phyloP scores from a whole-genome alignment of 441 rosid species.

The Aleurites moluccanus region DNA sequence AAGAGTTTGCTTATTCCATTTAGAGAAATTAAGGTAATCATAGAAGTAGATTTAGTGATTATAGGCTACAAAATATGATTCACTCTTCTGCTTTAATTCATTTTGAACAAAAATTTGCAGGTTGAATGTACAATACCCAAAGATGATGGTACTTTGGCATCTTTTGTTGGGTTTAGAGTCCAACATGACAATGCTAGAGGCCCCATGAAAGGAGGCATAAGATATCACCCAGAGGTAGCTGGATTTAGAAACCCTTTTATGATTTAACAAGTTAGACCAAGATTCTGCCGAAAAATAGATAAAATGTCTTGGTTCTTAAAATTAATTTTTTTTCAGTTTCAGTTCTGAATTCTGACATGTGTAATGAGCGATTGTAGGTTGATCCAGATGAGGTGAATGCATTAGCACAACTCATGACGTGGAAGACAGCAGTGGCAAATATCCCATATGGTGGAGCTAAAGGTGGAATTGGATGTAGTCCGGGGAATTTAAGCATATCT shows the following conservation, averaged over 20 bases:
- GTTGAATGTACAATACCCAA: constrained; percentile 87
- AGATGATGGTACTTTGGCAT: constrained; percentile 73
- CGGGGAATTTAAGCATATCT: constrained; percentile 63
- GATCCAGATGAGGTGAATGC: constrained; percentile 99
- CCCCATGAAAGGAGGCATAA: constrained; percentile 91
- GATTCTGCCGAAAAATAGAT: background rate
- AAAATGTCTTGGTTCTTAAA: background rate
- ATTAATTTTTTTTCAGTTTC: background rate
- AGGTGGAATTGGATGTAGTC: constrained; percentile 96
- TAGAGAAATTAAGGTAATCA: constrained; percentile 79
- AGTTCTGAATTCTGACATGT: constrained; percentile 3
- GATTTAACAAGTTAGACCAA: background rate
- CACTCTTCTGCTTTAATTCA: constrained; percentile 3
- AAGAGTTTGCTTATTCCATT: constrained; percentile 80
- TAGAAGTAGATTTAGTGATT: background rate
- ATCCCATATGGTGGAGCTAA: constrained; percentile 99
- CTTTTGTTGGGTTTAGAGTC: constrained; percentile 80
- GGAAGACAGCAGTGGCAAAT: constrained; percentile 99
- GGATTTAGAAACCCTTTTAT: background rate
- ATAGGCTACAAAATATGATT: background rate
- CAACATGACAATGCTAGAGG: constrained; percentile 92
- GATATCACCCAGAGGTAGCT: constrained; percentile 86
- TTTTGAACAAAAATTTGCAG: constrained; percentile 38
- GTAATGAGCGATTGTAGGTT: constrained; percentile 46
- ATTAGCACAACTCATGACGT: constrained; percentile 96